These are phyloP conservation scores for Penicillium sp. DNA, from an alignment of 2,329 filamentous ascomycete species.

Conservation along the genomic window DNA sequence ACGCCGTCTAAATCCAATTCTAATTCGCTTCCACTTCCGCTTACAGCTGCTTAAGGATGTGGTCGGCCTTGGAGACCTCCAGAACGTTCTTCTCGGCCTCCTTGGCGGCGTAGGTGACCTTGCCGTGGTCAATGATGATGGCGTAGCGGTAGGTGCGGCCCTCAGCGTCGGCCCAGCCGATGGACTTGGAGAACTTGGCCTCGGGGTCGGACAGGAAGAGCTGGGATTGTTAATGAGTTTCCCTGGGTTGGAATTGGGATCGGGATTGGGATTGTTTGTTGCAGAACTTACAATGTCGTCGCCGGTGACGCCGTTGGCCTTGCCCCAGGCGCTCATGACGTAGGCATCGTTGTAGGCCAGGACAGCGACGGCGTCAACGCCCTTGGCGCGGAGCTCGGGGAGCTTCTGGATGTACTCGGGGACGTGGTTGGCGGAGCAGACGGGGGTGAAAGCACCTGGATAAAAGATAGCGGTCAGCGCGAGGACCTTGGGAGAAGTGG, in stretches of 20 bases:
- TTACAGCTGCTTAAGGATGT: conserved; percentile 55
- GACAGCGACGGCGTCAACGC: conserved; percentile 79
- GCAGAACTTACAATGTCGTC: conserved; percentile 67
- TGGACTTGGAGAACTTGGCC: conserved; percentile 73
- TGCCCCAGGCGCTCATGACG: conserved; percentile 89
- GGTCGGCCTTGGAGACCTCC: conserved; percentile 53
- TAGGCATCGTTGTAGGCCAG: conserved; percentile 84
- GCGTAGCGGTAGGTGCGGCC: conserved; percentile 80
- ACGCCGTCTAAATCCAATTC: conserved; percentile 19
- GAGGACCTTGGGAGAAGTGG: conserved; percentile 13
- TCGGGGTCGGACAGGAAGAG: conserved; percentile 78
- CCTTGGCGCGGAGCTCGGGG: conserved; percentile 73
- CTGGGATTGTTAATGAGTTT: conserved; percentile 41
- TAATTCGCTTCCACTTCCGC: conserved; percentile 8
- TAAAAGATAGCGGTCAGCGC: conserved; percentile 20
- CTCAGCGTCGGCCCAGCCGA: conserved; percentile 74
- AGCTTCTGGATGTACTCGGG: conserved; percentile 78
- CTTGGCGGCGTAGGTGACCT: conserved; percentile 77
- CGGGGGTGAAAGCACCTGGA: conserved; percentile 78
- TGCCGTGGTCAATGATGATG: conserved; percentile 80
- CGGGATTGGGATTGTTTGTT: too few relatives aligned
- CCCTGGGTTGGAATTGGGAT: too few relatives aligned
- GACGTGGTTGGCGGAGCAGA: conserved; percentile 80
- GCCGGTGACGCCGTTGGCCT: conserved; percentile 78
- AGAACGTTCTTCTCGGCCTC: conserved; percentile 57